These are phyloP conservation scores for Malus sieversii DNA, from an alignment of 306 rosid genomes.

Conservation along the genomic window DNA sequence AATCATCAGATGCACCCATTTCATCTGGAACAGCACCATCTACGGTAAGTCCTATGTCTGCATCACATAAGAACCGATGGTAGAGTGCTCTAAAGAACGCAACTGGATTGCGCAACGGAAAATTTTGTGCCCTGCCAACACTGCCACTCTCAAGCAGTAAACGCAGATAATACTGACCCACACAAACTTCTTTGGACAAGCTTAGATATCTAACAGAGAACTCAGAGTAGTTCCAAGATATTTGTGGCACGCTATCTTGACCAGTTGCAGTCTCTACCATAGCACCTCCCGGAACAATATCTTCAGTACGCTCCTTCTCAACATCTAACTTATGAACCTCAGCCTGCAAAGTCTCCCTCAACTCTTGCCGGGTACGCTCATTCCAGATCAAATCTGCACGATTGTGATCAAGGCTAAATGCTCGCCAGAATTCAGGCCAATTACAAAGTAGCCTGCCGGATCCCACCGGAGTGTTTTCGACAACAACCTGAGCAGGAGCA, in stretches of 20 bases:
- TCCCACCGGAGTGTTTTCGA: constrained; percentile 94
- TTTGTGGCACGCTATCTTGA: constrained; percentile 64
- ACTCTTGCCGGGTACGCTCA: constrained; percentile 96
- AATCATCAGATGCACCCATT: constrained; percentile 98
- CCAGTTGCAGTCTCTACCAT: constrained; percentile 46
- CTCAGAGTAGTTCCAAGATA: constrained; percentile 98
- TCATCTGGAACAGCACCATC: constrained; percentile 99
- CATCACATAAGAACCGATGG: constrained; percentile 94
- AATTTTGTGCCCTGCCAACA: constrained; percentile 85
- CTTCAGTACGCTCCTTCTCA: constrained; percentile 98
- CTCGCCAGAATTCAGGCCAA: constrained; percentile 99
- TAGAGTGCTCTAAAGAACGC: constrained; percentile 94
- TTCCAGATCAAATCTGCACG: constrained; percentile 99
- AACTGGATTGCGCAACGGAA: constrained; percentile 94
- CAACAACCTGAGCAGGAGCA: constrained; percentile 99
- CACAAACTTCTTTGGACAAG: constrained; percentile 98
- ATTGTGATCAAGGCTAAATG: constrained; percentile 96
- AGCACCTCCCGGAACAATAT: constrained; percentile 82
- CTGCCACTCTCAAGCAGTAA: constrained; percentile 96
- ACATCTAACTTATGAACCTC: constrained; percentile 97
- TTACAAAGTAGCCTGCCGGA: constrained; percentile 92
- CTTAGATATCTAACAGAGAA: constrained; percentile 85
- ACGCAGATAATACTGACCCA: constrained; percentile 95
- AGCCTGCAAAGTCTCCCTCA: constrained; percentile 89
- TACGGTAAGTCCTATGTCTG: constrained; percentile 92